Percentiles rank a stretch among this genome's conserved stretches.
phyloP scores from a whole-genome alignment of 2,329 filamentous ascomycete genomes.

The Erysiphe neolycopersici region DNA sequence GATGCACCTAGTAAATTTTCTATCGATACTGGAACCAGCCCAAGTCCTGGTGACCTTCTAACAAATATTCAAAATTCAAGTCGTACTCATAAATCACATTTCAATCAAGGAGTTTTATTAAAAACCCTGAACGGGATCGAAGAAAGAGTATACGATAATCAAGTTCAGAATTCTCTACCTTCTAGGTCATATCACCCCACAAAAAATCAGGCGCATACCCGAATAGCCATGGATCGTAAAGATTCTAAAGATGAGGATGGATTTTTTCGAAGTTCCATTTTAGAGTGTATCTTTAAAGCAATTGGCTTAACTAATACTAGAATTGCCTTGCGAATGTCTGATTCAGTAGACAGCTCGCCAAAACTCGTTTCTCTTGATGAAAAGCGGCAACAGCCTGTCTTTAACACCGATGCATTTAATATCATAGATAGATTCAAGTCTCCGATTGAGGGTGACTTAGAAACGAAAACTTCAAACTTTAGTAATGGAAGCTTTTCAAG shows the following conservation, averaged over 20 bases:
- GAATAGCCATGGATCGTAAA: slow-evolving; percentile 34
- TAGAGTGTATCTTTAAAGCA: slow-evolving; percentile 89
- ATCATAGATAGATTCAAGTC: slow-evolving; percentile 68
- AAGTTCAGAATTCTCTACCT: slow-evolving; percentile 13
- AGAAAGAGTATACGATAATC: slow-evolving; percentile 10
- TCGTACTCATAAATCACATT: slow-evolving; percentile 13
- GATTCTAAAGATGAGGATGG: slow-evolving; percentile 73
- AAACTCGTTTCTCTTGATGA: slow-evolving; percentile 64
- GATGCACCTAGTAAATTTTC: slow-evolving; percentile 10
- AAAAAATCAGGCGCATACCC: slow-evolving; percentile 20
- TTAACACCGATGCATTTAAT: slow-evolving; percentile 64
- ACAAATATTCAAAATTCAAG: slow-evolving; percentile 45
- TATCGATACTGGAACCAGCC: slow-evolving; percentile 16
- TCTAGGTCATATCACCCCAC: slow-evolving; percentile 30
- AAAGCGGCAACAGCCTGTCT: slow-evolving; percentile 50
- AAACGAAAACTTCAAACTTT: slow-evolving; percentile 52
- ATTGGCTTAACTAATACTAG: slow-evolving; percentile 54
- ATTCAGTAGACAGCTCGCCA: slow-evolving; percentile 67
- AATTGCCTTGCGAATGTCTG: slow-evolving; percentile 34
- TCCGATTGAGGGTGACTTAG: slow-evolving; percentile 55
- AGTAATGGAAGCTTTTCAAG: slow-evolving; percentile 31
- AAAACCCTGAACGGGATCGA: slow-evolving; percentile 2
- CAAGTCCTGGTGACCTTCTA: slow-evolving; percentile 53
- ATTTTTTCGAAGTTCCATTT: slow-evolving; percentile 64
- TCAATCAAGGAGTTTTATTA: slow-evolving; percentile 1